Conservation (phyloP, 2,329 filamentous ascomycete species). For the Rhynchosporium secalis region DNA sequence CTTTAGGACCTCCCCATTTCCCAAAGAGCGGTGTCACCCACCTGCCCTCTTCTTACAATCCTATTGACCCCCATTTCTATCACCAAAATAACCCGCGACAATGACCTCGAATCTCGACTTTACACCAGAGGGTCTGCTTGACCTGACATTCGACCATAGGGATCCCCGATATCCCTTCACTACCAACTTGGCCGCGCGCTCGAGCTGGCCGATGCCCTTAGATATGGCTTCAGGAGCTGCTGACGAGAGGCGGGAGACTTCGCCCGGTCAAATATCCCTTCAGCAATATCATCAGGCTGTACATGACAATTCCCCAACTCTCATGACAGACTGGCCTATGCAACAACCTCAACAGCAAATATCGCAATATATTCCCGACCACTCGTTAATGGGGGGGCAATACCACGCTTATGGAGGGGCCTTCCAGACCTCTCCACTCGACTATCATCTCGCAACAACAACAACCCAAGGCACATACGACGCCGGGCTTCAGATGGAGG, state of each 20-base stretch:
- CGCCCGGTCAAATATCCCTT: slow-evolving; percentile 46
- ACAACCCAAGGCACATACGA: slow-evolving; percentile 62
- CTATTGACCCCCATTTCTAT: slow-evolving; percentile 42
- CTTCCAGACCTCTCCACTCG: slow-evolving; percentile 39
- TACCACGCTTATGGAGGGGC: slow-evolving; percentile 36
- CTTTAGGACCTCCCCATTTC: slow-evolving; percentile 28
- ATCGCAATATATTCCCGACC: slow-evolving; percentile 39
- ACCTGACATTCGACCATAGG: slow-evolving; percentile 60
- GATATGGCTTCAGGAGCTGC: slow-evolving; percentile 38
- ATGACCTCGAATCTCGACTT: slow-evolving; percentile 60
- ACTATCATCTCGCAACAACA: slow-evolving; percentile 40
- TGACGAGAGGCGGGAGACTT: slow-evolving; percentile 38
- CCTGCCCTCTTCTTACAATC: slow-evolving; percentile 45
- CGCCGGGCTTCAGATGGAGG: slow-evolving; percentile 59
- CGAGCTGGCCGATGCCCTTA: slow-evolving; percentile 40
- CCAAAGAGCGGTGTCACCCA: slow-evolving; percentile 40
- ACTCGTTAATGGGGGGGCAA: slow-evolving; percentile 39
- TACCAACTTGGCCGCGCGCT: slow-evolving; percentile 43
- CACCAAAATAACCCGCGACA: slow-evolving; percentile 40
- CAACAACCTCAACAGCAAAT: slow-evolving; percentile 40
- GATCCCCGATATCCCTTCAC: slow-evolving; percentile 54
- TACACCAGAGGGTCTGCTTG: slow-evolving; percentile 61
- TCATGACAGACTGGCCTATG: slow-evolving; percentile 63
- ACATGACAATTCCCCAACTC: slow-evolving; percentile 49
- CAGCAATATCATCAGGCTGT: slow-evolving; percentile 42